Percentiles rank a stretch among this genome's conserved stretches.
Conservation (phyloP, 345 rosid genomes). For the Eucalyptus caleyi region DNA sequence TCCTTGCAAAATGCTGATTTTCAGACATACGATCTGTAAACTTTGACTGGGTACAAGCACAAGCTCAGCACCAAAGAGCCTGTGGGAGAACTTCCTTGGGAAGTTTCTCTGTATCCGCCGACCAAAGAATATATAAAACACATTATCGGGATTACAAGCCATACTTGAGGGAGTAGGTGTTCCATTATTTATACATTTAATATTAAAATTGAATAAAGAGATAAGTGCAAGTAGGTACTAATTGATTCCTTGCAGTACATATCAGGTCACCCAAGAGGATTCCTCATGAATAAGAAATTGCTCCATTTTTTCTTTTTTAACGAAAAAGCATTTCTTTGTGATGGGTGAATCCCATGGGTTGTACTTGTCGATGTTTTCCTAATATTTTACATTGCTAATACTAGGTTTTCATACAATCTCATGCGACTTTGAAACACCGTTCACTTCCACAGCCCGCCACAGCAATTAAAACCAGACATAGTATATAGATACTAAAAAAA, state of each 20-base stretch:
- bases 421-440: neutral
- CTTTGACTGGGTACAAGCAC: neutral
- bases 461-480: no score
- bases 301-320: neutral
- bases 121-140: neutral
- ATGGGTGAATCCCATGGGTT: neutral
- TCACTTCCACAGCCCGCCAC: neutral
- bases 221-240: neutral
- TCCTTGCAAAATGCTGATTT: neutral
- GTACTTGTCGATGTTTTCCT: neutral
- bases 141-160: neutral
- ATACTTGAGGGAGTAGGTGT: neutral
- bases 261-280: neutral
- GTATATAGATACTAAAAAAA: neutral
- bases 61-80: neutral
- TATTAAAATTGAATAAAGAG: neutral
- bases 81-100: neutral
- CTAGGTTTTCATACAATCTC: neutral
- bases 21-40: rapidly evolving
- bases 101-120: neutral
- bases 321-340: neutral
- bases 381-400: neutral
- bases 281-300: neutral
- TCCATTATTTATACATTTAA: neutral
- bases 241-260: neutral